Evolutionary conservation across 495 filamentous ascomycete genomes (phyloP).

Genomic region (Lasiosphaeria miniovina): DNA sequence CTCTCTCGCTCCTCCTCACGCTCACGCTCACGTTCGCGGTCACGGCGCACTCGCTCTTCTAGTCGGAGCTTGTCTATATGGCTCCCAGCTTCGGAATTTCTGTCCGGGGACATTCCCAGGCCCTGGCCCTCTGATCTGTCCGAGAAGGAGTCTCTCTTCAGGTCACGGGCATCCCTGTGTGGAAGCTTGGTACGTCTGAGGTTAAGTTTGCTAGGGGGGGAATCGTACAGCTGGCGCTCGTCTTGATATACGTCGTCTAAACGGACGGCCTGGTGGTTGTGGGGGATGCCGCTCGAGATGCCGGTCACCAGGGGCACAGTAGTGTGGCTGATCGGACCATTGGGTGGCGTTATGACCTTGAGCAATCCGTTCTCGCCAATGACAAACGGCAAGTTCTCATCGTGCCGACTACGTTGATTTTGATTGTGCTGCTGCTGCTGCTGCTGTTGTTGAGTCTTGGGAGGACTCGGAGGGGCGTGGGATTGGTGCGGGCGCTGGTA

Average conservation of each 20-base stretch:
- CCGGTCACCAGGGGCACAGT: constrained; percentile 1
- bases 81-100: constrained; percentile 19
- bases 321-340: constrained; percentile 7
- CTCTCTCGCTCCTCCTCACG: constrained; percentile 19
- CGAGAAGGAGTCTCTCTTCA: constrained; percentile 22
- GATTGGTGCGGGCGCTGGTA: constrained; percentile 15
- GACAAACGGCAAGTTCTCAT: constrained; percentile 32
- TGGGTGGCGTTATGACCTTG: constrained; percentile 25
- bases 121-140: constrained; percentile 22
- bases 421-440: constrained; percentile 11
- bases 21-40: constrained; percentile 25
- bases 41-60: constrained; percentile 25
- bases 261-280: constrained; percentile 7
- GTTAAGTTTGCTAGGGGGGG: constrained; percentile 25
- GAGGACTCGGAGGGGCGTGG: background rate
- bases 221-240: constrained; percentile 23
- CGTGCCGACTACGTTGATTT: constrained; percentile 7
- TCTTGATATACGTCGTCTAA: constrained; percentile 25
- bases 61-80: constrained; percentile 25
- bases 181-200: constrained; percentile 25
- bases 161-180: constrained; percentile 26
- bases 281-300: constrained; percentile 5
- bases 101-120: constrained; percentile 28
- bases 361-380: constrained; percentile 33
- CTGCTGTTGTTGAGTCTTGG: constrained; percentile 3